These are phyloP conservation scores for Alternaria tenuissima DNA, from an alignment of 2,329 filamentous ascomycete genomes.

Conservation along the genomic window DNA sequence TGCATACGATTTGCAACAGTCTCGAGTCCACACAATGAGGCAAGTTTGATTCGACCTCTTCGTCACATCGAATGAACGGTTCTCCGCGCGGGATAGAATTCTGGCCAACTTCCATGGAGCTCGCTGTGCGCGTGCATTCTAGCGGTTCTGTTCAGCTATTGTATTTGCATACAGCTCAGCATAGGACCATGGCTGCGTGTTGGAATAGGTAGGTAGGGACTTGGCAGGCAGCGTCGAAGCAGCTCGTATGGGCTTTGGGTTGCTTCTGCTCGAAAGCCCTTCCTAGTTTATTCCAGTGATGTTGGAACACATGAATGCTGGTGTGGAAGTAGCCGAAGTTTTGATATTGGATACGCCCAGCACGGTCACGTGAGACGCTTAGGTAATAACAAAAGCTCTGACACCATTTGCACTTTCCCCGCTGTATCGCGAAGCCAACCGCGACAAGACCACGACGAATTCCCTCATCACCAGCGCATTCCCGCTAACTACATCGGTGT, in stretches of 20 bases:
- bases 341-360: not conserved
- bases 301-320: not conserved
- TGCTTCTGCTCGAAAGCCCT: not conserved
- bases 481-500: slow-evolving; percentile 13
- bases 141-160: not conserved
- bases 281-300: not conserved
- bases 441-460: slow-evolving; percentile 25
- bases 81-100: not conserved
- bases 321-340: not conserved
- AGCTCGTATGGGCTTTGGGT: not conserved
- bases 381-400: slow-evolving; percentile 14
- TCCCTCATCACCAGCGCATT: slow-evolving; percentile 14
- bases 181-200: not conserved
- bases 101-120: not conserved
- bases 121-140: not conserved
- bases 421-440: slow-evolving; percentile 15
- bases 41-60: not conserved
- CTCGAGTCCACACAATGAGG: not conserved
- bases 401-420: slow-evolving; percentile 22
- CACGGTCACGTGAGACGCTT: slow-evolving; percentile 4
- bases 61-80: not conserved
- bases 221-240: not conserved
- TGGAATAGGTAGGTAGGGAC: not conserved
- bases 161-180: not conserved
- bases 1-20: not conserved